These are phyloP conservation scores for Phyllosticta ampelicida DNA, from an alignment of 2,329 filamentous ascomycete genomes.

Conservation along the genomic window DNA sequence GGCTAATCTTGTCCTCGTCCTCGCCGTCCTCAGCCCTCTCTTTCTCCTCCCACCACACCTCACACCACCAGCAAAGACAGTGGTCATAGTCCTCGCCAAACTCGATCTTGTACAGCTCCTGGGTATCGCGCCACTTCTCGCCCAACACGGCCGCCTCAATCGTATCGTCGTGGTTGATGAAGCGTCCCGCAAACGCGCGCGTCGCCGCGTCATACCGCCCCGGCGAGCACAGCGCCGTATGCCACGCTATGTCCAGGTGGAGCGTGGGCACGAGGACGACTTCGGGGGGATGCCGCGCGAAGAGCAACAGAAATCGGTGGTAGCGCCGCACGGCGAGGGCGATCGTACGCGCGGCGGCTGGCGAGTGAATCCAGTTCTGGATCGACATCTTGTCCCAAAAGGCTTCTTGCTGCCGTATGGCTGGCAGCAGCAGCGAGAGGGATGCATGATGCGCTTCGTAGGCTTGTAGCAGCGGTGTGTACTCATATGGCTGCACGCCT, in stretches of 20 bases:
- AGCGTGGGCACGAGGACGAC: conserved; percentile 30
- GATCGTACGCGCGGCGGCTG: conserved; percentile 25
- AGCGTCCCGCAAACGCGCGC: conserved; percentile 13
- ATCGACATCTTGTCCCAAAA: conserved; percentile 34
- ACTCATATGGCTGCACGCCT: conserved; percentile 3
- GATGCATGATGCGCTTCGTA: conserved; percentile 2
- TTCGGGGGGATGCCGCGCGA: conserved; percentile 18
- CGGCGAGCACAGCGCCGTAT: conserved; percentile 33
- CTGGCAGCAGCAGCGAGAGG: conserved; percentile 18
- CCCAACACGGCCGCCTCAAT: conserved; percentile 20
- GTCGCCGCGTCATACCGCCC: conserved; percentile 17
- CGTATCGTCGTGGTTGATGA: conserved; percentile 33
- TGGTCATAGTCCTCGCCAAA: conserved; percentile 28
- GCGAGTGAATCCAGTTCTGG: conserved; percentile 31
- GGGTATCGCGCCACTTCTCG: conserved; percentile 21
- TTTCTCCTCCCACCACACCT: conserved; percentile 20
- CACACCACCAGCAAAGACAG: conserved; percentile 31
- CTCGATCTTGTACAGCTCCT: conserved; percentile 18
- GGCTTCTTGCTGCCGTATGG: conserved; percentile 27
- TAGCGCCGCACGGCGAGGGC: conserved; percentile 29
- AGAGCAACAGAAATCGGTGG: conserved; percentile 27
- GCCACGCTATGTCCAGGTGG: conserved; percentile 36
- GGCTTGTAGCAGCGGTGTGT: conserved; percentile 4
- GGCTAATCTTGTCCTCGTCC: neutral
- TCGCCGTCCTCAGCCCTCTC: neutral